A percentile compares a stretch with the other conserved stretches of the same genome.
phyloP scores from a whole-genome alignment of 495 filamentous ascomycete species.

The Cenococcum geophilum region DNA sequence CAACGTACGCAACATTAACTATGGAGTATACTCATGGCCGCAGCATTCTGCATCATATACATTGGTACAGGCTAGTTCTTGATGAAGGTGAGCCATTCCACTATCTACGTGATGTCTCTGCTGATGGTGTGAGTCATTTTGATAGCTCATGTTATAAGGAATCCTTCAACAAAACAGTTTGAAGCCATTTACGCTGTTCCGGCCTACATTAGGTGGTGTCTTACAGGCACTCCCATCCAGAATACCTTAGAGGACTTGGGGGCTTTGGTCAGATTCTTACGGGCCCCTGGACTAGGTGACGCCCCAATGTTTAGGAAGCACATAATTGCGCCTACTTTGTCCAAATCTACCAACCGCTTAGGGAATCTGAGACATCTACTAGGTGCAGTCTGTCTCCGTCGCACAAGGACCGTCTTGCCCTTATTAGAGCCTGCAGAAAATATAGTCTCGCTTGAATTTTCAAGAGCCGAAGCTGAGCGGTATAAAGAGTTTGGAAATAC shows the following conservation, averaged over 20 bases:
- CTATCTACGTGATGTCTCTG: too few relatives aligned
- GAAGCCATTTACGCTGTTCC: conserved; percentile 1
- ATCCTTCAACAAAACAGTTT: conserved; percentile 23
- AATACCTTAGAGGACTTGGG: conserved; percentile 48
- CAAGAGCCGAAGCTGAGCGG: conserved; percentile 33
- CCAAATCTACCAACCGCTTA: conserved; percentile 6
- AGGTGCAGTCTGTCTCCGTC: conserved; percentile 29
- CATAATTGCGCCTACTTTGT: conserved; percentile 30
- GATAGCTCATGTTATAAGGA: conserved; percentile 26
- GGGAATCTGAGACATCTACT: conserved; percentile 17
- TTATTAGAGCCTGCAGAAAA: conserved; percentile 34
- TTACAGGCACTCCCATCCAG: conserved; percentile 48
- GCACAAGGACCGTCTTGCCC: conserved; percentile 33
- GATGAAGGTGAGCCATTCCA: conserved; percentile 40
- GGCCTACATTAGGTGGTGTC: conserved; percentile 42
- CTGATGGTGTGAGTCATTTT: too few relatives aligned
- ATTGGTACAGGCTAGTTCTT: conserved; percentile 43
- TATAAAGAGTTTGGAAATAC: conserved; percentile 28
- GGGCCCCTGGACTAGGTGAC: conserved; percentile 39
- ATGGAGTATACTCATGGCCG: conserved; percentile 25
- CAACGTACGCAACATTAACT: conserved; percentile 41
- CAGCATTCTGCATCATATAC: conserved; percentile 31
- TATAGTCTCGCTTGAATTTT: conserved; percentile 27
- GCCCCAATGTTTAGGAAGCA: conserved; percentile 32
- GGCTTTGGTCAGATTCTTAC: conserved; percentile 44